A percentile compares a stretch with the other conserved stretches of the same genome.
phyloP scores from a whole-genome alignment of 495 filamentous ascomycete species.

The Hyaloscypha variabilis region DNA sequence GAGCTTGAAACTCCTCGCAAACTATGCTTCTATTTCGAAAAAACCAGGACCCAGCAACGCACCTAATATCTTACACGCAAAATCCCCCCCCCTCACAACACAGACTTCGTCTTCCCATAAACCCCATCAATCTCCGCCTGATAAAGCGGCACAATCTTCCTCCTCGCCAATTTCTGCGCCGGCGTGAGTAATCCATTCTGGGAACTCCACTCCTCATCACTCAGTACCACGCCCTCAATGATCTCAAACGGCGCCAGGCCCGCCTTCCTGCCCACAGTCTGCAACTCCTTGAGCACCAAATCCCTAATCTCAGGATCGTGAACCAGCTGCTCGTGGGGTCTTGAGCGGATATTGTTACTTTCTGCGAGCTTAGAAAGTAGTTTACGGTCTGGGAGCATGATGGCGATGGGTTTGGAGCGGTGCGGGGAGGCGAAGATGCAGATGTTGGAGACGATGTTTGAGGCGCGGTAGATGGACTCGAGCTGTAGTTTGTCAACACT shows the following conservation, averaged over 20 bases:
- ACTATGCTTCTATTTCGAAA: too few relatives aligned
- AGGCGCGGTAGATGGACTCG: constrained; percentile 87
- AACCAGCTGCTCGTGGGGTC: constrained; percentile 71
- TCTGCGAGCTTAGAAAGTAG: constrained; percentile 80
- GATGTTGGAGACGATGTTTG: constrained; percentile 83
- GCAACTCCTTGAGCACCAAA: constrained; percentile 78
- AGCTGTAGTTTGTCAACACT: constrained; percentile 46
- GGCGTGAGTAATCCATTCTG: constrained; percentile 79
- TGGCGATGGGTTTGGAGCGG: constrained; percentile 83
- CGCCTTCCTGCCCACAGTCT: constrained; percentile 69
- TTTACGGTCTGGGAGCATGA: constrained; percentile 84
- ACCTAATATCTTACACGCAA: too few relatives aligned
- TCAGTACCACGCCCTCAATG: constrained; percentile 85
- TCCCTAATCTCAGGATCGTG: constrained; percentile 77
- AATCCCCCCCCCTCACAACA: too few relatives aligned
- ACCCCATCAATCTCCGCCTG: constrained; percentile 62
- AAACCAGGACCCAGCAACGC: too few relatives aligned
- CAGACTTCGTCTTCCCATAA: constrained; percentile 38
- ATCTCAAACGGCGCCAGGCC: constrained; percentile 85
- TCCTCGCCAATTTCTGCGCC: constrained; percentile 76
- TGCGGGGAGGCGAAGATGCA: constrained; percentile 82
- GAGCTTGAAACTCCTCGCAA: too few relatives aligned
- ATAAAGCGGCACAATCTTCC: constrained; percentile 64
- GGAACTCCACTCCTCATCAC: constrained; percentile 94
- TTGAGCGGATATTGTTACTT: constrained; percentile 66